These are phyloP conservation scores for Hymenoscyphus fraxineus DNA, from an alignment of 2,329 filamentous ascomycete genomes.

Conservation along the genomic window DNA sequence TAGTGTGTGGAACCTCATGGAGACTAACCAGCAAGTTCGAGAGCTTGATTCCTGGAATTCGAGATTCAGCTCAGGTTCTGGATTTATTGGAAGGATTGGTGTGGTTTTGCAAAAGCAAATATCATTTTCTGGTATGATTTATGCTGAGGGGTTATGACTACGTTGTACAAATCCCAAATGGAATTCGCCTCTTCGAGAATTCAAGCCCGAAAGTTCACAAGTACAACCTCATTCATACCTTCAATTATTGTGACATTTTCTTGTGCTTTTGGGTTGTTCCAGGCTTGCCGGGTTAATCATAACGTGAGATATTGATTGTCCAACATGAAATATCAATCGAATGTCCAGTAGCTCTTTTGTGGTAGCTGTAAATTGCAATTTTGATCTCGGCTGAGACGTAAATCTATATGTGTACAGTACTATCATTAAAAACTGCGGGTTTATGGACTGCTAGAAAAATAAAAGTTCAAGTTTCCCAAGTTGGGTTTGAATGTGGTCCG, in stretches of 20 bases:
- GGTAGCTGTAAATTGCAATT: too few species aligned
- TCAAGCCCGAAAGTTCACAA: neutral
- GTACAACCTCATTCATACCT: neutral
- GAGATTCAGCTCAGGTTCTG: neutral
- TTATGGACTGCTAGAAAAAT: neutral
- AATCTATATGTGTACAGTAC: too few species aligned
- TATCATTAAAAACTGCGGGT: neutral
- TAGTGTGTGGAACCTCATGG: neutral
- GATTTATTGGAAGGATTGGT: neutral
- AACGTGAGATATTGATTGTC: neutral
- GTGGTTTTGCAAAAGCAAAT: neutral
- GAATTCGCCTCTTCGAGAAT: neutral
- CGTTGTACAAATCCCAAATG: neutral
- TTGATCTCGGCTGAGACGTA: too few species aligned
- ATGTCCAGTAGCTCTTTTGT: too few species aligned
- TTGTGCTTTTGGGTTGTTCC: neutral
- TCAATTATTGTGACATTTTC: neutral
- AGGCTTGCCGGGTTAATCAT: neutral
- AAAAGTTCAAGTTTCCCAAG: neutral
- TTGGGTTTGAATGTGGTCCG: slow-evolving; percentile 10
- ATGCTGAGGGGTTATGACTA: neutral
- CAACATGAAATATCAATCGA: neutral
- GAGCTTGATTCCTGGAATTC: neutral
- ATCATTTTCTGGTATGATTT: neutral
- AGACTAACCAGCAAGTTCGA: slow-evolving; percentile 1